phyloP scores from a whole-genome alignment of 2,329 filamentous ascomycete genomes.

The Claviceps arundinis region DNA sequence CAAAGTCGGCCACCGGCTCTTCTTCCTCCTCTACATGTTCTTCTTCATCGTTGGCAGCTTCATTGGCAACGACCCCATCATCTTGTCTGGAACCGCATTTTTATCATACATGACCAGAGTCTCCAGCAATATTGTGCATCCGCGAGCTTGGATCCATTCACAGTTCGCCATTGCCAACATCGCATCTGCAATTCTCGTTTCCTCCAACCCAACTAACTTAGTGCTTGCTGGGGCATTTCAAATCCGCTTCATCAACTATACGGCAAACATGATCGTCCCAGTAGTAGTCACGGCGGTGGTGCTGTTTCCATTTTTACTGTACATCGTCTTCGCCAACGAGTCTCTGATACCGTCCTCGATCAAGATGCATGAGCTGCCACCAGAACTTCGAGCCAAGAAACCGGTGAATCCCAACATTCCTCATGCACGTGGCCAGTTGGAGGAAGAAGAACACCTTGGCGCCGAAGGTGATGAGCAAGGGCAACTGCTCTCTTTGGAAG shows the following conservation, averaged over 20 bases:
- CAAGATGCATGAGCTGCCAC: conserved; percentile 52
- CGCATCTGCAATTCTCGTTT: conserved; percentile 61
- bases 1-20: conserved; percentile 51
- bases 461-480: conserved; percentile 33
- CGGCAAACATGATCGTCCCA: conserved; percentile 65
- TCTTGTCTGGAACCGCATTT: conserved; percentile 61
- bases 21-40: conserved; percentile 61
- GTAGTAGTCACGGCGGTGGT: conserved; percentile 54
- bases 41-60: conserved; percentile 55
- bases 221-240: conserved; percentile 60
- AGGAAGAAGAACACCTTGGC: conserved; percentile 32
- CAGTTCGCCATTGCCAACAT: conserved; percentile 65
- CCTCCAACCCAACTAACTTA: conserved; percentile 65
- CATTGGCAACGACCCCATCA: conserved; percentile 65
- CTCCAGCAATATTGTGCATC: conserved; percentile 57
- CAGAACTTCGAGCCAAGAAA: conserved; percentile 37
- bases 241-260: conserved; percentile 61
- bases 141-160: conserved; percentile 58
- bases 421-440: conserved; percentile 40
- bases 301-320: conserved; percentile 56
- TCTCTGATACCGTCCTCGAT: conserved; percentile 52
- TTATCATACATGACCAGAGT: conserved; percentile 66
- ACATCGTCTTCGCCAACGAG: conserved; percentile 53
- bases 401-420: conserved; percentile 65
- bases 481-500: conserved; percentile 49